Percentiles rank a stretch among this genome's conserved stretches.
phyloP scores from a whole-genome alignment of 2,329 filamentous ascomycete species.

The Rugonectria rugulosa region DNA sequence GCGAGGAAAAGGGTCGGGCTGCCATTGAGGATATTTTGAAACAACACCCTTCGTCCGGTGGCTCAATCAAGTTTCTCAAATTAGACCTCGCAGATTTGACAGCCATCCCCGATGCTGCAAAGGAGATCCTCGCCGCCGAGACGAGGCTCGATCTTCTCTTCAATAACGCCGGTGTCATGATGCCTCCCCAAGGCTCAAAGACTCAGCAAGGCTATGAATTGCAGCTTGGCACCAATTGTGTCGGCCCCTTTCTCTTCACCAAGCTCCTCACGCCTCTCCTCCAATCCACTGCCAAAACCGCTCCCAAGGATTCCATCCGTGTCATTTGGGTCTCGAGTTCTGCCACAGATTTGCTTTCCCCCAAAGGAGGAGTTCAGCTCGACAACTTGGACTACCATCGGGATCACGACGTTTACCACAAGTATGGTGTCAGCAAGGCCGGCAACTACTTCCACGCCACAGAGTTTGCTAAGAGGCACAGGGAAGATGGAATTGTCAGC shows the following conservation, averaged over 20 bases:
- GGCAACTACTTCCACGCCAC: constrained; percentile 42
- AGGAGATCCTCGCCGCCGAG: constrained; percentile 42
- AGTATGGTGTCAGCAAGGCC: constrained; percentile 43
- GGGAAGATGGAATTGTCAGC: constrained; percentile 39
- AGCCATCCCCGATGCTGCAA: constrained; percentile 43
- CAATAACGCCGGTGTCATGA: constrained; percentile 56
- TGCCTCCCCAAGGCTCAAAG: constrained; percentile 48
- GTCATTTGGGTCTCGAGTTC: constrained; percentile 45
- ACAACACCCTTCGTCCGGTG: constrained; percentile 45
- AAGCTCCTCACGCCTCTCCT: constrained; percentile 48
- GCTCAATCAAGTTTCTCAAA: constrained; percentile 52
- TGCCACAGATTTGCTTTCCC: constrained; percentile 37
- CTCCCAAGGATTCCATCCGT: constrained; percentile 40
- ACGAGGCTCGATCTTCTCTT: constrained; percentile 49
- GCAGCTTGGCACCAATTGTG: constrained; percentile 51
- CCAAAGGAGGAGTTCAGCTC: constrained; percentile 34
- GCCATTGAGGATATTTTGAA: constrained; percentile 55
- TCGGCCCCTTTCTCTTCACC: constrained; percentile 51
- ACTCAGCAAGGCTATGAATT: constrained; percentile 53
- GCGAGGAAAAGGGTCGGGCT: constrained; percentile 49
- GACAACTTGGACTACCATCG: constrained; percentile 40
- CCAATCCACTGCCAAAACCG: constrained; percentile 43
- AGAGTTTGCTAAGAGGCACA: constrained; percentile 40
- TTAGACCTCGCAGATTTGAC: constrained; percentile 54
- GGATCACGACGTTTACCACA: constrained; percentile 29